phyloP scores from a whole-genome alignment of 2,329 filamentous ascomycete species.

The Fusarium odoratissimum region DNA sequence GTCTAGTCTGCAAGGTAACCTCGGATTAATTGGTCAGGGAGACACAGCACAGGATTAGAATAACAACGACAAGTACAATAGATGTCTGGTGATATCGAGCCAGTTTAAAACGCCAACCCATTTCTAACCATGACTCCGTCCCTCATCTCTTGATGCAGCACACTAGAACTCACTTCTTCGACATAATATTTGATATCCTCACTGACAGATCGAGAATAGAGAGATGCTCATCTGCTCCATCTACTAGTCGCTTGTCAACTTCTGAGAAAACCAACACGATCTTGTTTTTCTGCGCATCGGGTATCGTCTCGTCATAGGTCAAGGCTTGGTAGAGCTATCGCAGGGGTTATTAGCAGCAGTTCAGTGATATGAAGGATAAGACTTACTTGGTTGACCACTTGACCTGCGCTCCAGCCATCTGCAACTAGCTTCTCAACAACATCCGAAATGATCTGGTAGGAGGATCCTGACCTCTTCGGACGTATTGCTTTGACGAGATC shows the following conservation, averaged over 20 bases:
- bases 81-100: conserved; percentile 33
- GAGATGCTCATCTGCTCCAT: conserved; percentile 95
- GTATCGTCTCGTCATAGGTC: conserved; percentile 85
- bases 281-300: conserved; percentile 88
- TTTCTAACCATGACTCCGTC: conserved; percentile 42
- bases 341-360: conserved; percentile 6
- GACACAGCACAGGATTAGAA: conserved; percentile 38
- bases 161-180: conserved; percentile 51
- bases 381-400: conserved; percentile 82
- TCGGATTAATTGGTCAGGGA: conserved; percentile 62
- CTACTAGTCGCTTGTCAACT: conserved; percentile 91
- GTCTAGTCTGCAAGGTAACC: conserved; percentile 63
- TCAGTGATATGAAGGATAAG: neutral
- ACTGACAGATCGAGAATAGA: conserved; percentile 87
- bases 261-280: conserved; percentile 93
- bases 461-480: conserved; percentile 70
- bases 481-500: conserved; percentile 79
- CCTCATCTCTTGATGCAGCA: conserved; percentile 18
- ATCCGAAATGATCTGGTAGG: conserved; percentile 80
- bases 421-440: conserved; percentile 92
- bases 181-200: conserved; percentile 80
- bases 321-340: conserved; percentile 81
- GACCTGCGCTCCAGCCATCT: conserved; percentile 95
- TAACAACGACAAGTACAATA: conserved; percentile 23
- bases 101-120: conserved; percentile 42